phyloP scores from a whole-genome alignment of 106 monocot species.

The Allium sativum region DNA sequence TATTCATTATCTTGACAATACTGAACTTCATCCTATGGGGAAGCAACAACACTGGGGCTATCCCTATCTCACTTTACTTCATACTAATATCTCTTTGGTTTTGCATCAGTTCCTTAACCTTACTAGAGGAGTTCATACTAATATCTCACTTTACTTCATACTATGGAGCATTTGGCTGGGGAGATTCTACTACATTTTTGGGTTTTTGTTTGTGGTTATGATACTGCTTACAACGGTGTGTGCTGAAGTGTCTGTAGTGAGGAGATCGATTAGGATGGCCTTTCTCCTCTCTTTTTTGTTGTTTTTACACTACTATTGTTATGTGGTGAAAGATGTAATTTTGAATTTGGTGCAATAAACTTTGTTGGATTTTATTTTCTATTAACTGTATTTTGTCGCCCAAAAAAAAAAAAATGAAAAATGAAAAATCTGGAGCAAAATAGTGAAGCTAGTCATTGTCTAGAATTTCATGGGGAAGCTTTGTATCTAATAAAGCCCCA shows the following conservation, averaged over 20 bases:
- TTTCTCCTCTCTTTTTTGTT: too few relatives aligned
- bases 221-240: slow-evolving; percentile 14
- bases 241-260: slow-evolving; percentile 18
- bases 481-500: too few relatives aligned
- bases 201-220: slow-evolving; percentile 18
- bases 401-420: too few relatives aligned
- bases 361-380: too few relatives aligned
- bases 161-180: slow-evolving; percentile 21
- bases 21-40: slow-evolving; percentile 20
- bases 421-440: too few relatives aligned
- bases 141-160: too few relatives aligned
- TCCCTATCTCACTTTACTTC: slow-evolving; percentile 17
- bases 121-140: slow-evolving; percentile 13
- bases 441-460: too few relatives aligned
- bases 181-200: slow-evolving; percentile 21
- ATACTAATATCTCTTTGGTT: slow-evolving; percentile 15
- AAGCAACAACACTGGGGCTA: slow-evolving; percentile 18
- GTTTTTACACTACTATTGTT: too few relatives aligned
- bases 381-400: too few relatives aligned
- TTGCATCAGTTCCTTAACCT: slow-evolving; percentile 17
- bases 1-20: slow-evolving; percentile 12
- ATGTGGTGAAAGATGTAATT: too few relatives aligned
- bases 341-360: too few relatives aligned
- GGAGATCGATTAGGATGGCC: slow-evolving; percentile 22
- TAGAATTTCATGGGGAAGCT: too few relatives aligned